Percentiles rank a stretch among this genome's conserved stretches.
Conservation (phyloP, 2,329 filamentous ascomycete genomes). For the Colletotrichum shisoi region DNA sequence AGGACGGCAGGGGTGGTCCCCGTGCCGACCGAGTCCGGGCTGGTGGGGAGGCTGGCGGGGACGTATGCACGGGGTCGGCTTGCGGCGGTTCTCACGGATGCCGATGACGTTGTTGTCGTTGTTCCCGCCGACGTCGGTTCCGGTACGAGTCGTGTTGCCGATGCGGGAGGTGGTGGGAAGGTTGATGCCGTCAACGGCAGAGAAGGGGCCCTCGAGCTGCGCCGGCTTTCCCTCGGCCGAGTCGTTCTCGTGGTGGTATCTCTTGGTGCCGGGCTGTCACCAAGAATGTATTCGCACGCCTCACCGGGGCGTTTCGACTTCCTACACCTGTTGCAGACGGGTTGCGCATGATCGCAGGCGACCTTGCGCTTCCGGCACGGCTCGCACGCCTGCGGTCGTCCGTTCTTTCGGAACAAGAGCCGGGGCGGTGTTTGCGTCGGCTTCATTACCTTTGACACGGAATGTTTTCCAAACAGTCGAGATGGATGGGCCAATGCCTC, state of each 20-base stretch:
- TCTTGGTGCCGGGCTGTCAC: constrained; percentile 21
- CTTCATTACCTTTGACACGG: constrained; percentile 10
- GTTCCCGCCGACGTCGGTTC: neutral
- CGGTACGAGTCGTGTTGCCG: neutral
- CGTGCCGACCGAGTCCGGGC: constrained; percentile 30
- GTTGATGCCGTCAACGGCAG: constrained; percentile 12
- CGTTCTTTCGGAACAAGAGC: constrained; percentile 34
- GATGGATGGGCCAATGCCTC: neutral
- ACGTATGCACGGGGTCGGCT: constrained; percentile 25
- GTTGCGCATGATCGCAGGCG: constrained; percentile 54
- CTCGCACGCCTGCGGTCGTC: constrained; percentile 44
- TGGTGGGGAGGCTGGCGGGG: constrained; percentile 31
- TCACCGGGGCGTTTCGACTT: constrained; percentile 46
- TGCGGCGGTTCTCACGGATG: constrained; percentile 29
- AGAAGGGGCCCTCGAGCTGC: constrained; percentile 17
- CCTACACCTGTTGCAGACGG: constrained; percentile 51
- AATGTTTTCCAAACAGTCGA: neutral
- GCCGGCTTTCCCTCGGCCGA: constrained; percentile 19
- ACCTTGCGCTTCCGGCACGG: constrained; percentile 54
- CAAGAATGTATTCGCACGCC: constrained; percentile 51
- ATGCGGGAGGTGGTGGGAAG: neutral
- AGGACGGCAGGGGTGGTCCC: constrained; percentile 23
- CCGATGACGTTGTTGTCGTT: constrained; percentile 6
- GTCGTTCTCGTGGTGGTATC: constrained; percentile 2
- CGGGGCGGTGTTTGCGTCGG: constrained; percentile 23